Percentiles rank a stretch among this genome's conserved stretches.
These are phyloP conservation scores for Alternaria atra DNA, from an alignment of 2,329 filamentous ascomycete species.

Conservation along the genomic window DNA sequence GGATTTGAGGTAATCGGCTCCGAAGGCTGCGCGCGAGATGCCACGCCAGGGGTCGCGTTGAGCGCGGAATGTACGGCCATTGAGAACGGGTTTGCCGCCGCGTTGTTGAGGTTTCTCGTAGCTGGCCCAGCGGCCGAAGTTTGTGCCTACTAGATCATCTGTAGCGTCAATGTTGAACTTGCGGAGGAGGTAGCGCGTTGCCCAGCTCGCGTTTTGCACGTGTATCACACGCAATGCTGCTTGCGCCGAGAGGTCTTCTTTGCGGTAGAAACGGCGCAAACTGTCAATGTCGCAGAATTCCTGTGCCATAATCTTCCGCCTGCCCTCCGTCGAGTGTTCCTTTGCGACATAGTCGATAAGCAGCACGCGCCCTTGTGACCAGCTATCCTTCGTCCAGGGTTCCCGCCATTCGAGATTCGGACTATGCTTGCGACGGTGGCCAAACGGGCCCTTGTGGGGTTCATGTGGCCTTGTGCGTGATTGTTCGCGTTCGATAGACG, in stretches of 20 bases:
- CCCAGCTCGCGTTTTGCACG: conserved; percentile 64
- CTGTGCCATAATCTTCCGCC: conserved; percentile 58
- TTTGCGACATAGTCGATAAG: conserved; percentile 60
- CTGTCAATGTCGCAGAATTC: conserved; percentile 58
- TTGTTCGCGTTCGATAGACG: conserved; percentile 20
- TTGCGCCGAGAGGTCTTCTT: conserved; percentile 45
- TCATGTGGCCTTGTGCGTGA: conserved; percentile 21
- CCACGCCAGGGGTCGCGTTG: conserved; percentile 62
- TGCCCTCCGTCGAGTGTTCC: conserved; percentile 50
- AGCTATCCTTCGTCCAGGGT: conserved; percentile 49
- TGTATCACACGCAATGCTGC: conserved; percentile 56
- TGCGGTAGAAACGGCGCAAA: conserved; percentile 56
- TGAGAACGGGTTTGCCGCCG: conserved; percentile 62
- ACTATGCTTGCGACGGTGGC: conserved; percentile 44
- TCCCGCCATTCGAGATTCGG: conserved; percentile 51
- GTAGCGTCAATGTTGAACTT: conserved; percentile 64
- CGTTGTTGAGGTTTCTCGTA: conserved; percentile 58
- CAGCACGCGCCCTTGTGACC: conserved; percentile 57
- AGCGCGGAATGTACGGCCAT: conserved; percentile 60
- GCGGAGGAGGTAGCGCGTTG: conserved; percentile 57
- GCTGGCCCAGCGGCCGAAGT: conserved; percentile 60
- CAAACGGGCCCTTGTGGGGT: conserved; percentile 31
- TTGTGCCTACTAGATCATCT: conserved; percentile 59
- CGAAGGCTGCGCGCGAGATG: conserved; percentile 60
- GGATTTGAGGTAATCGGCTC: conserved; percentile 61